Conservation (phyloP, 306 rosid species). For the Cucumis melo region DNA sequence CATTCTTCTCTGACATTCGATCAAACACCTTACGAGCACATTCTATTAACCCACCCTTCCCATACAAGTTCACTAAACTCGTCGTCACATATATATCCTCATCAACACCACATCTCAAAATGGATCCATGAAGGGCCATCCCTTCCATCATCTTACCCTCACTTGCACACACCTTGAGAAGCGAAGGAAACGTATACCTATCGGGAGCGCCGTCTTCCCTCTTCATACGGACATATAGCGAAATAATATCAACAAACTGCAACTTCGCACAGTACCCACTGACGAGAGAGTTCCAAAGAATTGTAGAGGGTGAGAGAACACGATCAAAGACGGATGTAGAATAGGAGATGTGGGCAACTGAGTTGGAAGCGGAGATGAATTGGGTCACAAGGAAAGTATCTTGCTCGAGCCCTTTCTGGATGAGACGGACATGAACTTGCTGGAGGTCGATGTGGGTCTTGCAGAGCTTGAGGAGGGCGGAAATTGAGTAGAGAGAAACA, state of each 20-base stretch:
- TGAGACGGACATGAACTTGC: conserved; percentile 51
- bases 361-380: conserved; percentile 30
- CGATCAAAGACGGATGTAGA: conserved; percentile 14
- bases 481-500: conserved; percentile 12
- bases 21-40: conserved; percentile 59
- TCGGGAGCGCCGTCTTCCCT: conserved; percentile 36
- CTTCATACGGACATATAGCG: conserved; percentile 35
- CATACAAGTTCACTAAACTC: conserved; percentile 58
- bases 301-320: conserved; percentile 26
- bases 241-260: conserved; percentile 18
- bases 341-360: conserved; percentile 8
- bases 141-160: conserved; percentile 26
- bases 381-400: conserved; percentile 37
- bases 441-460: conserved; percentile 26
- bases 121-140: conserved; percentile 47
- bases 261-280: conserved; percentile 24
- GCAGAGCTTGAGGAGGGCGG: conserved; percentile 35
- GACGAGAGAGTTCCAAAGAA: conserved; percentile 61
- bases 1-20: conserved; percentile 11
- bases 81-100: conserved; percentile 42
- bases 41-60: conserved; percentile 30
- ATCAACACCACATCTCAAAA: conserved; percentile 43
- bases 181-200: conserved; percentile 44
- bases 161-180: conserved; percentile 40
- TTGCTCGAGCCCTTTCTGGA: conserved; percentile 58